phyloP scores from a whole-genome alignment of 2,329 filamentous ascomycete genomes.

The Thielaviopsis ethacetica region DNA sequence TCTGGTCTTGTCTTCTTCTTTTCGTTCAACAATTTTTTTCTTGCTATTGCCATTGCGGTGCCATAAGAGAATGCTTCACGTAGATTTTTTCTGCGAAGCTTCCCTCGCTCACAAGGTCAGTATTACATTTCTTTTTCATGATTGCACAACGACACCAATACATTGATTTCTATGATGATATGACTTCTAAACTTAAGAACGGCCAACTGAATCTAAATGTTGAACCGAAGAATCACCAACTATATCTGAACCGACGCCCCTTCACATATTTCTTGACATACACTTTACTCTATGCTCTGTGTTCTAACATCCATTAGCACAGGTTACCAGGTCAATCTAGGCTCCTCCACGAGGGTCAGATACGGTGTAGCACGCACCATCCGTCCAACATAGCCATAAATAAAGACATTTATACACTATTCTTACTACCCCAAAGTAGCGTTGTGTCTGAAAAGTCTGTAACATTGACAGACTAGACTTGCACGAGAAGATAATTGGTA shows the following conservation, averaged over 20 bases:
- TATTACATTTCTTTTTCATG: neutral
- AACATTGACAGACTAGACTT: no score
- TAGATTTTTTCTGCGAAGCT: neutral
- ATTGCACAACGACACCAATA: neutral
- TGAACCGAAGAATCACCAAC: slow-evolving; percentile 9
- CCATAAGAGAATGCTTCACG: neutral
- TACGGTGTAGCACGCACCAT: no score
- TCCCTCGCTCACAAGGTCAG: no score
- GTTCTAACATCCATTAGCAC: no score
- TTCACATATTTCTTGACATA: neutral
- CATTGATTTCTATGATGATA: slow-evolving; percentile 33
- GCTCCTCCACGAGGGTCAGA: no score
- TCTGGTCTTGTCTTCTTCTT: slow-evolving; percentile 9
- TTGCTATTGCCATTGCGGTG: neutral
- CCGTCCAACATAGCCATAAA: no score
- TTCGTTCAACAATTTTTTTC: slow-evolving; percentile 11
- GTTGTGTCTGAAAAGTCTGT: no score
- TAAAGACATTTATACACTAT: no score
- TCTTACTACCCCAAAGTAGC: no score
- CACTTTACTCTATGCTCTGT: no score
- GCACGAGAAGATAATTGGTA: no score
- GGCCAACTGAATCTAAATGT: slow-evolving; percentile 39
- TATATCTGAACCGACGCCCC: slow-evolving; percentile 1
- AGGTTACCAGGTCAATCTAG: no score
- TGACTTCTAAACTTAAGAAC: slow-evolving; percentile 41